Base-by-base conservation (phyloP, 129 eudicot species). In the carrot (Daucus carota) region DNA sequence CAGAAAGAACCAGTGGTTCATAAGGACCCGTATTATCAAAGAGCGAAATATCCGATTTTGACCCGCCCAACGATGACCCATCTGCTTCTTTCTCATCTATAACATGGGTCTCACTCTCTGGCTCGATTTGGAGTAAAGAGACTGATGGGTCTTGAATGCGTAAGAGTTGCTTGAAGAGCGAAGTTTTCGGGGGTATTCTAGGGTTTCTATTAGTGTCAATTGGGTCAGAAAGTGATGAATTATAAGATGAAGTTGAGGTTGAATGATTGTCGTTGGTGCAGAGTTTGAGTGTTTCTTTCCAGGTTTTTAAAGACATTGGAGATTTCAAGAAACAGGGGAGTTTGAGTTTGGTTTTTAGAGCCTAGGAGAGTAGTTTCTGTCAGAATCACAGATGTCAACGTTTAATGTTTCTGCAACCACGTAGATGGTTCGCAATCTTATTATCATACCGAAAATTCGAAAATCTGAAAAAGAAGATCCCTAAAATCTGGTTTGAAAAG, bases 141-240 rank as follows among this genome's bases (percentile, higher is more conserved):
- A 52, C 31, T 2, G 3, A 31, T 33, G 82, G 75, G 68, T 80
- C 84, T 74, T 86, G 33, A 59, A 93, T 83, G 65, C 96, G 97
- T 62, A 87, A 83, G 40, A 90, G 88, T 74, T 90, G 96, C 59
- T 84, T 89, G 59, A 89, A 85, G 43, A 93, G 82, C 7, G 92
- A 88, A 41, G 96, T 79, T 86, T 90, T 90, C 2, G 95, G 92
- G 75, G 97, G 98, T 48, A 78, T 90, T 84, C 96, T 87, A 47
- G 89, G 79, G 83, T 47, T 80, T 33, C 62, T 63, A n/a, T 80
- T 20, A 17, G 79, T 29, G 74, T 81, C 83, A 73, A 76, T 78
- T 38, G 43, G 71, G 63, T 72, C 69, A 73, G 69, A 41, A 74
- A 69, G 36, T 81, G 84, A 78, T 76, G 83, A 29, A 14, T 3